A percentile compares a stretch with the other conserved stretches of the same genome.
These are phyloP conservation scores for Phylloporus arenicola DNA, from an alignment of 768 basidiomycete species.

Conservation along the genomic window DNA sequence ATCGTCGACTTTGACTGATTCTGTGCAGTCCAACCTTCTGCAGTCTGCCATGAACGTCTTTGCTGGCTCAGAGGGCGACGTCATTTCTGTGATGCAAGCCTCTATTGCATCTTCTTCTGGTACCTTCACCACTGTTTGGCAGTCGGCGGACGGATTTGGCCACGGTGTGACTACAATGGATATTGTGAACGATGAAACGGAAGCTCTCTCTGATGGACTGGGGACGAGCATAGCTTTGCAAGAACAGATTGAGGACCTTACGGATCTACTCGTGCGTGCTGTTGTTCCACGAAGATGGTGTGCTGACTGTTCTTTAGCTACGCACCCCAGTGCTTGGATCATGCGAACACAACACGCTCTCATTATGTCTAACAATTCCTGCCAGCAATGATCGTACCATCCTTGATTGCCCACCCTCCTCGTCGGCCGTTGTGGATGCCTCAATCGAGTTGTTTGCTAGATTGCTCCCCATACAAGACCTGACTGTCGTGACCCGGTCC, in stretches of 20 bases:
- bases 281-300: not conserved
- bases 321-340: conserved; percentile 77
- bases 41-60: conserved; percentile 79
- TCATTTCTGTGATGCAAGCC: conserved; percentile 82
- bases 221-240: conserved; percentile 50
- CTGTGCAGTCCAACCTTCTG: conserved; percentile 74
- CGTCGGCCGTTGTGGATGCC: conserved; percentile 80
- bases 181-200: conserved; percentile 41
- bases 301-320: conserved; percentile 16
- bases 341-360: conserved; percentile 80
- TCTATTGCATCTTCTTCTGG: conserved; percentile 86
- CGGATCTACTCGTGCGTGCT: conserved; percentile 66
- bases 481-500: conserved; percentile 47
- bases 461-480: conserved; percentile 74
- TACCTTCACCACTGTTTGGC: conserved; percentile 81
- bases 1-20: conserved; percentile 70
- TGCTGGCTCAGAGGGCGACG: conserved; percentile 80
- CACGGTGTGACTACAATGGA: conserved; percentile 81
- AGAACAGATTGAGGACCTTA: conserved; percentile 74
- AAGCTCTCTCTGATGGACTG: conserved; percentile 15
- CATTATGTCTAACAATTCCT: conserved; percentile 52
- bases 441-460: conserved; percentile 83
- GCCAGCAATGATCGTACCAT: conserved; percentile 41
- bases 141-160: conserved; percentile 80
- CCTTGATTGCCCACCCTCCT: conserved; percentile 66